Conservation (phyloP, 805 yeast species). For the Lipomyces yamadae region DNA sequence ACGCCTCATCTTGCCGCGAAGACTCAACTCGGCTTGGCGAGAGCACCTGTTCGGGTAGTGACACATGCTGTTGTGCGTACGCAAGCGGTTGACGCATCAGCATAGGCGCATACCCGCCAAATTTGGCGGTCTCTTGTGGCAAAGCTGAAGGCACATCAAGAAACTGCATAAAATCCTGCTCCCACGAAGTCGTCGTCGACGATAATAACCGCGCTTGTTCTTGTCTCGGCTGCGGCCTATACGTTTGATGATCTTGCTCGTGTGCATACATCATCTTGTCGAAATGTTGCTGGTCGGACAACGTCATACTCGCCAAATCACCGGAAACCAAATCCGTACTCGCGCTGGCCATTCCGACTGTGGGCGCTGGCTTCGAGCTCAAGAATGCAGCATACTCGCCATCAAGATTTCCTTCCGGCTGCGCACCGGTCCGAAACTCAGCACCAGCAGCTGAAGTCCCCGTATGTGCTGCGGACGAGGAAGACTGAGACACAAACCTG, state of each 20-base stretch:
- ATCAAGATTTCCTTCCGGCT: slow-evolving; percentile 14
- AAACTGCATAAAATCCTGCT: slow-evolving; percentile 29
- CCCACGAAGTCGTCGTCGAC: slow-evolving; percentile 19
- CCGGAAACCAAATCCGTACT: slow-evolving; percentile 7
- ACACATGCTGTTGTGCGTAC: neutral
- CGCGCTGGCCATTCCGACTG: neutral
- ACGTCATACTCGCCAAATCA: slow-evolving; percentile 16
- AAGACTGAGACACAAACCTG: slow-evolving; percentile 10
- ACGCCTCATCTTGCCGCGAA: slow-evolving; percentile 11
- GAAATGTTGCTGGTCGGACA: slow-evolving; percentile 16
- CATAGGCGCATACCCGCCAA: neutral
- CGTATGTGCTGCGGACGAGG: slow-evolving; percentile 5
- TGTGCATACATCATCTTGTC: slow-evolving; percentile 8
- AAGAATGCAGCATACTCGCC: slow-evolving; percentile 23
- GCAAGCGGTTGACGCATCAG: slow-evolving; percentile 1
- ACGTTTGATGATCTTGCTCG: neutral
- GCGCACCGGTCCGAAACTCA: slow-evolving; percentile 8
- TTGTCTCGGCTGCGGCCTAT: slow-evolving; percentile 10
- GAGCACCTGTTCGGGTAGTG: neutral
- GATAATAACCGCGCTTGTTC: neutral
- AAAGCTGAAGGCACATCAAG: slow-evolving; percentile 13
- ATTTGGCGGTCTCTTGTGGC: neutral
- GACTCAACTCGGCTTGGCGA: neutral
- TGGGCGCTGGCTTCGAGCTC: neutral
- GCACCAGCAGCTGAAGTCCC: slow-evolving; percentile 5